Base-by-base conservation (phyloP, 306 rosid species). In the Quercus glauca region DNA sequence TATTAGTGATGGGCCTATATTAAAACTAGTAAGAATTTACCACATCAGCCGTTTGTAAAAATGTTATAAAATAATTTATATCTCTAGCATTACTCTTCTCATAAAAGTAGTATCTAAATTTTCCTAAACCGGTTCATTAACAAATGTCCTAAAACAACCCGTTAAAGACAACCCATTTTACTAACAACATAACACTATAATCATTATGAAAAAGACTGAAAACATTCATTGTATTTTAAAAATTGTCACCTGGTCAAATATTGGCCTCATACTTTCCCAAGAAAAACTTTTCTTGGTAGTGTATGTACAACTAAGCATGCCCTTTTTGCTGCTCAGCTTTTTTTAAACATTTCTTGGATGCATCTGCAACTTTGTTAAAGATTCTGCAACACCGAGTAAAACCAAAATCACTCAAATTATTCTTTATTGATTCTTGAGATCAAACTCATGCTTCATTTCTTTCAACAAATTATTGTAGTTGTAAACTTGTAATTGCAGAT, bases 261-360 rank as follows among this genome's bases (percentile, higher is more conserved):
- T 67, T 71, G 59, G 45, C 37, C 79, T 63, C 28, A 52, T 4
- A 18, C 53, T 75, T 83, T 18, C 43, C 56, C 65, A 15, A 78
- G 21, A 71, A 78, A 76, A 80, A 73, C 68, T 76, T 83, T 76
- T 75, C 73, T 17, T 70, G 3, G 37, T 41, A 78, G 76, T 77
- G 78, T 72, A 70, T 17, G 76, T 58, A 23, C 75, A 61, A 76
- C 83, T 71, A 81, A 63, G 76, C 73, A 70, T n/a, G 77, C 72
- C 67, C 72, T 84, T 87, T 84, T 31, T 64, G n/a, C 67, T 71
- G 11, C 11, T 11, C 28, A 74, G 21, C 75, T 63, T 83, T 70
- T 52, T 43, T 55, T 37, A 33, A 53, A 35, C 52, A 21, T 64
- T 76, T 31, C 70, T 35, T 70, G n/a, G 49, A 72, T 33, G 65